Conservation (phyloP, 1,284 basidiomycete genomes). For the Boletellus deceptivus region DNA sequence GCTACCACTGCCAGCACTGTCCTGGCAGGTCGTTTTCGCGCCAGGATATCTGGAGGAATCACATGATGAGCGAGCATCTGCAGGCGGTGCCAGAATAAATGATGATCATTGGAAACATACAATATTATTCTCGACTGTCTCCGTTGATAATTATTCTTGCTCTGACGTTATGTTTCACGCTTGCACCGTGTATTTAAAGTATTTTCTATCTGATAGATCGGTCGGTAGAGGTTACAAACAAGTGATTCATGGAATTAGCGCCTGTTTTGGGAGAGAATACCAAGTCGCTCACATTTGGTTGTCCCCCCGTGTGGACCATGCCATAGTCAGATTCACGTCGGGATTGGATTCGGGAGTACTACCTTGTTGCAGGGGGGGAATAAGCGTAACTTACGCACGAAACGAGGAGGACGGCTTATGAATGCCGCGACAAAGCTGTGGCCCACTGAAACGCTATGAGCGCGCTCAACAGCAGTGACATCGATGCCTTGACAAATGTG, state of each 20-base stretch:
- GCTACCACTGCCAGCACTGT: conserved; percentile 16
- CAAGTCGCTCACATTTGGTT: not conserved
- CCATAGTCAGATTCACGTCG: not conserved
- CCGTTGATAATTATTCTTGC: not conserved
- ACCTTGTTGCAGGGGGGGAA: too few relatives aligned
- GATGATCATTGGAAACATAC: not conserved
- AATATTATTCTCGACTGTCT: not conserved
- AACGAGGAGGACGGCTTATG: too few relatives aligned
- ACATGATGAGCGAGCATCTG: conserved; percentile 12
- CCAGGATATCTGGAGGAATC: conserved; percentile 14
- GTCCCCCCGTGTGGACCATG: too few relatives aligned
- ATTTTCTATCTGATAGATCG: not conserved
- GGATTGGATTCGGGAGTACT: too few relatives aligned
- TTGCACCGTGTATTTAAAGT: not conserved
- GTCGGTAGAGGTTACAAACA: too few relatives aligned
- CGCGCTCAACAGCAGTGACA: too few relatives aligned
- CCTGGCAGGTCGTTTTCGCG: conserved; percentile 23
- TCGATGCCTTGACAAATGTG: too few relatives aligned
- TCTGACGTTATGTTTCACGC: not conserved
- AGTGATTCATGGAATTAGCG: not conserved
- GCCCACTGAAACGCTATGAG: too few relatives aligned
- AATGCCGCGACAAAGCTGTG: too few relatives aligned
- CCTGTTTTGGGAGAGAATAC: not conserved
- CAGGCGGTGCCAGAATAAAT: not conserved
- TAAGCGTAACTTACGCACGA: too few relatives aligned